Evolutionary conservation across 169 alveolate species (phyloP).

Genomic region (Sarcocystis neurona): DNA sequence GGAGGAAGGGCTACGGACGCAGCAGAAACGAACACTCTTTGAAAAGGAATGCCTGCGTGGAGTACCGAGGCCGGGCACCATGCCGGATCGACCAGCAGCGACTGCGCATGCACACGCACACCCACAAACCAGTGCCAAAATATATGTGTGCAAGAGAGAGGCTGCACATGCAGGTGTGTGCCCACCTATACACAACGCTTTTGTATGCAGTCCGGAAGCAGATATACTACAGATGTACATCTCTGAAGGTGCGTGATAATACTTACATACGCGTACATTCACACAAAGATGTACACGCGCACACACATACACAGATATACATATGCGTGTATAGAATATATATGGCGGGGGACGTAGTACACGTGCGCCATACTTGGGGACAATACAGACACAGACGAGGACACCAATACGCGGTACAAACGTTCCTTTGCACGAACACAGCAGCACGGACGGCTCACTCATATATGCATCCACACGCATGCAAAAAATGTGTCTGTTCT

Average conservation of each 20-base stretch:
- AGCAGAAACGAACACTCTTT: background rate
- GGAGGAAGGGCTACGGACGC: background rate
- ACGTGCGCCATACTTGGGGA: background rate
- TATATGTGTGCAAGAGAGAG: background rate
- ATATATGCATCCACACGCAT: background rate
- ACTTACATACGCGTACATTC: background rate
- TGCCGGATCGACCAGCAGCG: background rate
- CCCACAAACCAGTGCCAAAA: background rate
- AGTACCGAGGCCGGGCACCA: background rate
- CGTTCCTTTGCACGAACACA: background rate
- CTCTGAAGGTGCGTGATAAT: background rate
- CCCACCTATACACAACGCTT: background rate
- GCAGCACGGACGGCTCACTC: background rate
- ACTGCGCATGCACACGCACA: conserved; percentile 1
- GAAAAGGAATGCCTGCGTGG: background rate
- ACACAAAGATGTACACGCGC: background rate
- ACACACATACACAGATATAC: background rate
- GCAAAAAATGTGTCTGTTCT: too few relatives aligned
- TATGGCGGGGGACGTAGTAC: background rate
- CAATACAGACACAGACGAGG: background rate
- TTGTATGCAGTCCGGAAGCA: background rate
- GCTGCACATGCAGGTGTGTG: background rate
- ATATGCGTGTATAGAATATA: too few relatives aligned
- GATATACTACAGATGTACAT: background rate
- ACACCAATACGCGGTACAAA: background rate